Percentiles rank a stretch among this genome's conserved stretches.
Conservation (phyloP, 2,329 filamentous ascomycete species). For the Botrytis cinerea region DNA sequence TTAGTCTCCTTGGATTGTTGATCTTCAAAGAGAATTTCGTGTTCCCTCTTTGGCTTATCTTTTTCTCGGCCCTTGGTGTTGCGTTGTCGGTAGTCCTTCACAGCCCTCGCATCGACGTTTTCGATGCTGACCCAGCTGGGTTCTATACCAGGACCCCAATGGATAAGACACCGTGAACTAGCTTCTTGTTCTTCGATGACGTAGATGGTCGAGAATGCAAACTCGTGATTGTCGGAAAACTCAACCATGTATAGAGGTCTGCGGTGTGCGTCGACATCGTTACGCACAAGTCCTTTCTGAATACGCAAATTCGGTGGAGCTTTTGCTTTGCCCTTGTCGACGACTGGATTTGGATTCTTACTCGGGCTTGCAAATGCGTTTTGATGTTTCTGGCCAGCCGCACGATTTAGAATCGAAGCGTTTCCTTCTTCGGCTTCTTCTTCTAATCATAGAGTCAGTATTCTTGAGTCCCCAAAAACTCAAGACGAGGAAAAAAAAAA, state of each 20-base stretch:
- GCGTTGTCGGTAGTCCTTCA: background rate
- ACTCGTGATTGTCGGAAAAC: accelerated
- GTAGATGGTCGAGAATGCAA: background rate
- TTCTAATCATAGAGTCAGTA: background rate
- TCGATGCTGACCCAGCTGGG: background rate
- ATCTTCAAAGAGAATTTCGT: constrained; percentile 1
- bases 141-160: background rate
- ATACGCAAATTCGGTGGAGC: too few species aligned
- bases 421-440: background rate
- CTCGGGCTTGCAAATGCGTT: background rate
- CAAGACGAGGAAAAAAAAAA: accelerated
- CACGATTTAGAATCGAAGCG: background rate
- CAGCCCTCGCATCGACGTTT: background rate
- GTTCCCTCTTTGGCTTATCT: background rate
- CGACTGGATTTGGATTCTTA: background rate
- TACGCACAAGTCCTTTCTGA: background rate
- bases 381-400: background rate
- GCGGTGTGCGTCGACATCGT: background rate
- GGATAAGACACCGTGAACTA: background rate
- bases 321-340: background rate
- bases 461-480: accelerated
- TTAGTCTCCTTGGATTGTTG: background rate
- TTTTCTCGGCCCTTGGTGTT: background rate
- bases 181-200: background rate
- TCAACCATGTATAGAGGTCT: background rate